Conservation (phyloP, 2,329 filamentous ascomycete genomes). For the Cryphonectria japonica region DNA sequence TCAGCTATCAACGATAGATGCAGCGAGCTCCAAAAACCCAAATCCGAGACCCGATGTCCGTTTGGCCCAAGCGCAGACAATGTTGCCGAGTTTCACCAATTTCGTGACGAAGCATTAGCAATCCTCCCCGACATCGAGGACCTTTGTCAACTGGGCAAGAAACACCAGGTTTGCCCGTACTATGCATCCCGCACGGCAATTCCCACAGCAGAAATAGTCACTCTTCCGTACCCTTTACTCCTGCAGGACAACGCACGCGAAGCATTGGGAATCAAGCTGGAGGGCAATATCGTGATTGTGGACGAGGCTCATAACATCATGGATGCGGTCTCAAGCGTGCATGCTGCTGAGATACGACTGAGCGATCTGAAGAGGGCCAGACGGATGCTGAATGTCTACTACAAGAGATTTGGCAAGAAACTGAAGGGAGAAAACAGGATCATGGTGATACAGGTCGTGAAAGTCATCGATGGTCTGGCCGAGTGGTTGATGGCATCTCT, state of each 20-base stretch:
- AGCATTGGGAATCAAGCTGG: constrained; percentile 82
- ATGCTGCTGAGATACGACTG: constrained; percentile 77
- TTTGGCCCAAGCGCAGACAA: constrained; percentile 82
- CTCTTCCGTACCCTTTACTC: constrained; percentile 87
- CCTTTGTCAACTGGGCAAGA: constrained; percentile 75
- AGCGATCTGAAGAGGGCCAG: constrained; percentile 73
- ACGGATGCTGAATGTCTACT: constrained; percentile 77
- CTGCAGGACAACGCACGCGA: constrained; percentile 87
- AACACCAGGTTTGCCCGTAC: constrained; percentile 86
- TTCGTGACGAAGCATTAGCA: constrained; percentile 83
- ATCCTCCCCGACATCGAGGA: constrained; percentile 94
- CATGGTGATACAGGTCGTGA: constrained; percentile 85
- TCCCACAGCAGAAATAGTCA: constrained; percentile 85
- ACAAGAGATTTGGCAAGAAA: constrained; percentile 84
- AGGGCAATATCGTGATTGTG: constrained; percentile 89
- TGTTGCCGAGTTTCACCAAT: constrained; percentile 71
- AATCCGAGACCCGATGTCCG: constrained; percentile 68
- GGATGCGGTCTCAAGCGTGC: constrained; percentile 87
- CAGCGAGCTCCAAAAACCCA: constrained; percentile 82
- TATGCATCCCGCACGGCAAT: constrained; percentile 90
- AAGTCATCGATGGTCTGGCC: constrained; percentile 78
- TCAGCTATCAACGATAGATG: constrained; percentile 94
- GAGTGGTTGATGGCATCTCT: constrained; percentile 65
- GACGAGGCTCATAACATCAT: constrained; percentile 98
- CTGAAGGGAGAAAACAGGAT: constrained; percentile 90